phyloP scores from a whole-genome alignment of 805 yeast genomes.

The Kluyveromyces siamensis region DNA sequence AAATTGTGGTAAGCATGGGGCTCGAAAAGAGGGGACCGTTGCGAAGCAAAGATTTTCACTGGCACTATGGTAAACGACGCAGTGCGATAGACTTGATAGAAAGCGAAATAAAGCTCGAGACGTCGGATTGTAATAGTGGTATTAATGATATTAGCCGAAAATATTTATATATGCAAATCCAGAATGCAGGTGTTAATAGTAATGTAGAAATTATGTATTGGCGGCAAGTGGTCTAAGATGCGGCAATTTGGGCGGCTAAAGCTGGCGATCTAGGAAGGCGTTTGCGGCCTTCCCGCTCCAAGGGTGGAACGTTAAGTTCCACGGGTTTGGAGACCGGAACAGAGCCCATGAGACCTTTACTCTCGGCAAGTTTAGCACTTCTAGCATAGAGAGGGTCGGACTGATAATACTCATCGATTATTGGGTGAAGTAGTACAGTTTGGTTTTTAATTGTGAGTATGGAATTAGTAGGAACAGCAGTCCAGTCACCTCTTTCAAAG shows the following conservation, averaged over 20 bases:
- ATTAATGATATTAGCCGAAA: too few species aligned
- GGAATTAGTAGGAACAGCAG: conserved; percentile 91
- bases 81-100: too few species aligned
- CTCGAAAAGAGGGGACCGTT: too few species aligned
- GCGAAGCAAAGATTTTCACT: too few species aligned
- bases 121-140: too few species aligned
- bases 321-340: conserved; percentile 57
- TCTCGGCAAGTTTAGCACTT: conserved; percentile 73
- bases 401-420: conserved; percentile 80
- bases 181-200: background rate
- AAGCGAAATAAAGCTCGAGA: too few species aligned
- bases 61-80: too few species aligned
- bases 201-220: background rate
- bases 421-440: conserved; percentile 85
- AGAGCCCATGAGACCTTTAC: conserved; percentile 89
- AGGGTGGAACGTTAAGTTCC: conserved; percentile 57
- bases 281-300: conserved; percentile 67
- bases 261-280: conserved; percentile 23
- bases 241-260: conserved; percentile 6
- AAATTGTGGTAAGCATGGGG: too few species aligned
- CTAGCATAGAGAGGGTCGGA: conserved; percentile 59
- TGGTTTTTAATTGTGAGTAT: conserved; percentile 72
- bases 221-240: background rate
- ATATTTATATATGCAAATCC: background rate
- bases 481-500: conserved; percentile 96